These are phyloP conservation scores for Botrytis tulipae DNA, from an alignment of 2,329 filamentous ascomycete genomes.

Conservation along the genomic window DNA sequence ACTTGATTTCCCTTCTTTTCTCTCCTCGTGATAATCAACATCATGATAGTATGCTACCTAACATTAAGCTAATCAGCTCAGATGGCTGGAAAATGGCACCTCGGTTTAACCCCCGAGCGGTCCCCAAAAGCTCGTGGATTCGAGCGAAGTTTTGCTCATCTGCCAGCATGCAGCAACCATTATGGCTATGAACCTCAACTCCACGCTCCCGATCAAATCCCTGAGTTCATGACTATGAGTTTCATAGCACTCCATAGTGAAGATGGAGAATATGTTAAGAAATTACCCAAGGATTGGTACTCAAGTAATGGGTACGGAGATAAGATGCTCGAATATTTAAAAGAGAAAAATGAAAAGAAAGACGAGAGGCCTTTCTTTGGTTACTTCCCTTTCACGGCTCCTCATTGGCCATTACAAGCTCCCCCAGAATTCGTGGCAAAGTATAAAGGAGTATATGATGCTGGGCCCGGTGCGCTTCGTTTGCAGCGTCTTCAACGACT, in stretches of 20 bases:
- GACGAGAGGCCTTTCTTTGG: slow-evolving; percentile 46
- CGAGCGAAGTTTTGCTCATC: not conserved
- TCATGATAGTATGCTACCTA: not conserved
- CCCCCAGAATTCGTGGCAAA: not conserved
- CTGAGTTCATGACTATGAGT: not conserved
- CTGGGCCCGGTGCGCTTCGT: not conserved
- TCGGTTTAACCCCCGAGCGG: not conserved
- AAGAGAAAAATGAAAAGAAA: slow-evolving; percentile 16
- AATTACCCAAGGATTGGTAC: not conserved
- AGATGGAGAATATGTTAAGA: not conserved
- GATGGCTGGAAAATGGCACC: not conserved
- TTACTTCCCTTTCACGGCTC: slow-evolving; percentile 52
- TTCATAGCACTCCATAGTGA: not conserved
- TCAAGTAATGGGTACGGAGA: slow-evolving; percentile 20
- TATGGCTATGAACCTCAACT: not conserved
- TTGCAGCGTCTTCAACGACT: not conserved
- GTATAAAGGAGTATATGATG: not conserved
- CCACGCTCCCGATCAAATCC: not conserved
- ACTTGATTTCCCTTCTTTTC: not conserved
- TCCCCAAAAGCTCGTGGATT: not conserved
- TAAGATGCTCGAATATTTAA: slow-evolving; percentile 24
- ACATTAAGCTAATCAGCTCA: not conserved
- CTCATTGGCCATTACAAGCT: slow-evolving; percentile 39
- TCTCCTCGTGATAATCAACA: not conserved
- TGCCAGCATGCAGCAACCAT: not conserved